phyloP scores from a whole-genome alignment of 1,139 yeast species.

The Yamadazyma blattariae region DNA sequence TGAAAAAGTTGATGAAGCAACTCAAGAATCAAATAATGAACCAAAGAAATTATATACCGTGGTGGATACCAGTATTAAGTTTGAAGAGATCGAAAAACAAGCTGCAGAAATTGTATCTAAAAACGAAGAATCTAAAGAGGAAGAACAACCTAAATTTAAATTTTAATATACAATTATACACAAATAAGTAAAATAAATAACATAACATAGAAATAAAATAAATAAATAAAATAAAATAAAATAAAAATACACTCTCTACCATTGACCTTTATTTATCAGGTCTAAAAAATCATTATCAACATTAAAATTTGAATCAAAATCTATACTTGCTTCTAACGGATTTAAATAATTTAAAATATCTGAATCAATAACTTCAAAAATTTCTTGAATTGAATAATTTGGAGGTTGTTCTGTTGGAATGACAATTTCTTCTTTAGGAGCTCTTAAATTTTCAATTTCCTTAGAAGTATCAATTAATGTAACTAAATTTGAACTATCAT shows the following conservation, averaged over 20 bases:
- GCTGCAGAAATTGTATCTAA: neutral
- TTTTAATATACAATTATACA: slow-evolving; percentile 4
- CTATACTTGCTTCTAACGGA: slow-evolving; percentile 24
- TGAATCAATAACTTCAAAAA: slow-evolving; percentile 31
- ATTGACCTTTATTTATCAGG: too few species aligned
- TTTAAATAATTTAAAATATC: slow-evolving; percentile 27
- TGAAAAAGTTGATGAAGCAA: neutral
- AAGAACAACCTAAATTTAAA: slow-evolving; percentile 7
- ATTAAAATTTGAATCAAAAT: slow-evolving; percentile 12
- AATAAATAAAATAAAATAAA: too few species aligned
- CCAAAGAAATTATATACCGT: slow-evolving; percentile 26
- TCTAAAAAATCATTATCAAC: slow-evolving; percentile 5
- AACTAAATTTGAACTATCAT: slow-evolving; percentile 26
- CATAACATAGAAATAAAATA: neutral
- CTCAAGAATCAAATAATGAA: neutral
- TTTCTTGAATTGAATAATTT: slow-evolving; percentile 21
- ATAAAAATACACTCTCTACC: too few species aligned
- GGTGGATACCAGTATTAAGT: too few species aligned
- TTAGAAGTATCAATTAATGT: slow-evolving; percentile 43
- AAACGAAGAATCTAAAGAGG: slow-evolving; percentile 1
- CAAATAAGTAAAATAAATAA: neutral
- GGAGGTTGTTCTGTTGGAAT: neutral
- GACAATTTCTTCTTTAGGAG: slow-evolving; percentile 23
- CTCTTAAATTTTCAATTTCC: slow-evolving; percentile 43
- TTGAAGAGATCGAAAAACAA: slow-evolving; percentile 12